Evolutionary conservation across 2,329 filamentous ascomycete species (phyloP).

Genomic region (Calonectria pseudoturangicola): DNA sequence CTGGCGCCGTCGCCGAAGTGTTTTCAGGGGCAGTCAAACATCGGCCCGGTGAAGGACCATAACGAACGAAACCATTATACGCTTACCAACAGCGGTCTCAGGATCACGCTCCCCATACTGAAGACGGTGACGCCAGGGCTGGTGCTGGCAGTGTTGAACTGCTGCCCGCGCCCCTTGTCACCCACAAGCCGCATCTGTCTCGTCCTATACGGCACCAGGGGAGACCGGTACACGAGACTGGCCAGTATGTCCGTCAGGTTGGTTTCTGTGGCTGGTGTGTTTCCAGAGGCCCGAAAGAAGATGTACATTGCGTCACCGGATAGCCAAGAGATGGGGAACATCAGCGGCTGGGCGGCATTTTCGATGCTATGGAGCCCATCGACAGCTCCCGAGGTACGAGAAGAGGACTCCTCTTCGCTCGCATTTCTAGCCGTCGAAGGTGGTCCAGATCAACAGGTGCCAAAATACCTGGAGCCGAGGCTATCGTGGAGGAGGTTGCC

Average conservation of each 20-base stretch:
- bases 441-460: slow-evolving; percentile 19
- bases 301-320: slow-evolving; percentile 36
- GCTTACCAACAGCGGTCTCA: slow-evolving; percentile 36
- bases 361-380: slow-evolving; percentile 24
- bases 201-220: slow-evolving; percentile 34
- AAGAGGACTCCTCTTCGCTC: not conserved
- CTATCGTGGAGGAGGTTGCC: slow-evolving; percentile 34
- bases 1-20: slow-evolving; percentile 30
- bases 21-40: slow-evolving; percentile 24
- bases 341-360: slow-evolving; percentile 35
- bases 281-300: slow-evolving; percentile 33
- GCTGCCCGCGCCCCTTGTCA: slow-evolving; percentile 23
- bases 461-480: slow-evolving; percentile 30
- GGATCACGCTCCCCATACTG: slow-evolving; percentile 32
- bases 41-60: slow-evolving; percentile 33
- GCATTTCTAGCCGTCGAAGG: slow-evolving; percentile 31
- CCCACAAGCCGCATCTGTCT: slow-evolving; percentile 31
- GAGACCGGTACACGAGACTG: slow-evolving; percentile 31
- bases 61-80: slow-evolving; percentile 35
- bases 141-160: slow-evolving; percentile 33
- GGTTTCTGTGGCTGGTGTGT: slow-evolving; percentile 21
- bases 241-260: slow-evolving; percentile 27
- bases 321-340: slow-evolving; percentile 33
- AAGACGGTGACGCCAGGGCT: slow-evolving; percentile 33
- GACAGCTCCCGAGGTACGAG: not conserved